Percentiles rank a stretch among this genome's conserved stretches.
phyloP scores from a whole-genome alignment of 176 grass and related monocot species.

The Musa itinerans region DNA sequence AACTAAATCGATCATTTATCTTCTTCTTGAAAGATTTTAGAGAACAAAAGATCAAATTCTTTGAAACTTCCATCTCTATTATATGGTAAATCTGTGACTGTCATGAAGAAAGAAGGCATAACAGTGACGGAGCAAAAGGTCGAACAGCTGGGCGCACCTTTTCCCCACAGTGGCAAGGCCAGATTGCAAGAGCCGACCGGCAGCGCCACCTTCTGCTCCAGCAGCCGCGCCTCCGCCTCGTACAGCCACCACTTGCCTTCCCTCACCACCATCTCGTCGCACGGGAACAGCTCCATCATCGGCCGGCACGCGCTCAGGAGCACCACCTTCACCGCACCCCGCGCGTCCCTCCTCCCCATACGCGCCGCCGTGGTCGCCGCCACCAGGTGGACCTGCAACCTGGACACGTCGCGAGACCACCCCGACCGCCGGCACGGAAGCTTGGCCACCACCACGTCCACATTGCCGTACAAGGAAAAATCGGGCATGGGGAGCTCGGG shows the following conservation, averaged over 20 bases:
- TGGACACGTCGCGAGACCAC: conserved; percentile 72
- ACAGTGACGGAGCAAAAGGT: not conserved
- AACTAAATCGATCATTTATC: no score
- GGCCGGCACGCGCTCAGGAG: conserved; percentile 57
- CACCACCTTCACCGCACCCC: conserved; percentile 39
- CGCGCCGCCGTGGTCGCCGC: conserved; percentile 39
- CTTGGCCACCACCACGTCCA: conserved; percentile 62
- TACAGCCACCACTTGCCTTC: conserved; percentile 78
- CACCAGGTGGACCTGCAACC: conserved; percentile 79
- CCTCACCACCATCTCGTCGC: conserved; percentile 49
- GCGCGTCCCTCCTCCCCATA: conserved; percentile 26
- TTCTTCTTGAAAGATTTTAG: not conserved
- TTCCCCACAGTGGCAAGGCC: conserved; percentile 48
- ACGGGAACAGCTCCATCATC: conserved; percentile 93
- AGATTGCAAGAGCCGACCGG: conserved; percentile 64
- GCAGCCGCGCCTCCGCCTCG: conserved; percentile 26
- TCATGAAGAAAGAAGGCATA: not conserved
- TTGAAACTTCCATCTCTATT: no score
- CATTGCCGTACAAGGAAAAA: conserved; percentile 13
- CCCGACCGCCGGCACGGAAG: conserved; percentile 51
- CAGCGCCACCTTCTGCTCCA: conserved; percentile 73
- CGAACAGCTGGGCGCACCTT: conserved; percentile 30
- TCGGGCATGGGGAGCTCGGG: conserved; percentile 12
- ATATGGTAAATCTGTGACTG: no score
- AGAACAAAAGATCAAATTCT: no score